Evolutionary conservation across 2,329 filamentous ascomycete genomes (phyloP).

Genomic region (Pseudonectria buxi): DNA sequence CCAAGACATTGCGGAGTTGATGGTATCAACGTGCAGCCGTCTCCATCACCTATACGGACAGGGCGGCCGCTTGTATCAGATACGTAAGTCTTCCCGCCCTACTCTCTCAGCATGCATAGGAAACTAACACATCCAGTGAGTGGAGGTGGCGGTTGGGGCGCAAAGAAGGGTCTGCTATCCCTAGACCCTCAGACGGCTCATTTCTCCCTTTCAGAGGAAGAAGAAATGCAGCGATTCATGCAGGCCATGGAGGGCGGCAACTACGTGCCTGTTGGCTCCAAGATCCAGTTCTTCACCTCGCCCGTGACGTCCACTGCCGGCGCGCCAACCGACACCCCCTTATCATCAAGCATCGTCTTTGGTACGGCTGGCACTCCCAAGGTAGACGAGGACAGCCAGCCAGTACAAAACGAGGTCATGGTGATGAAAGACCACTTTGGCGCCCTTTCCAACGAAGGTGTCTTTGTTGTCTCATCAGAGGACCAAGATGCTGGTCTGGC

Average conservation of each 20-base stretch:
- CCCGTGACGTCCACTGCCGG: constrained; percentile 18
- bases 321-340: constrained; percentile 9
- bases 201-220: constrained; percentile 37
- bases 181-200: constrained; percentile 63
- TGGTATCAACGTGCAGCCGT: constrained; percentile 18
- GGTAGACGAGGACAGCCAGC: constrained; percentile 3
- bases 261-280: constrained; percentile 56
- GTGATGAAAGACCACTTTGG: constrained; percentile 49
- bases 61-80: constrained; percentile 40
- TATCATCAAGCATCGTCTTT: constrained; percentile 22
- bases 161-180: constrained; percentile 70
- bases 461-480: constrained; percentile 40
- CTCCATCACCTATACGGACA: constrained; percentile 31
- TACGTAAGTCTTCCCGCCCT: constrained; percentile 20
- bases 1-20: constrained; percentile 14
- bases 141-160: constrained; percentile 79
- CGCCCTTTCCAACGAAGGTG: constrained; percentile 52
- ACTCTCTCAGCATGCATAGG: not conserved
- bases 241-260: constrained; percentile 40
- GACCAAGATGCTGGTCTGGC: constrained; percentile 14
- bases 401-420: not conserved
- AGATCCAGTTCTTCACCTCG: constrained; percentile 58
- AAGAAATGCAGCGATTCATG: constrained; percentile 48
- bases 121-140: constrained; percentile 45
- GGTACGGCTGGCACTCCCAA: constrained; percentile 23